These are phyloP conservation scores for Auricularia heimuer DNA, from an alignment of 768 basidiomycete species.

Conservation along the genomic window DNA sequence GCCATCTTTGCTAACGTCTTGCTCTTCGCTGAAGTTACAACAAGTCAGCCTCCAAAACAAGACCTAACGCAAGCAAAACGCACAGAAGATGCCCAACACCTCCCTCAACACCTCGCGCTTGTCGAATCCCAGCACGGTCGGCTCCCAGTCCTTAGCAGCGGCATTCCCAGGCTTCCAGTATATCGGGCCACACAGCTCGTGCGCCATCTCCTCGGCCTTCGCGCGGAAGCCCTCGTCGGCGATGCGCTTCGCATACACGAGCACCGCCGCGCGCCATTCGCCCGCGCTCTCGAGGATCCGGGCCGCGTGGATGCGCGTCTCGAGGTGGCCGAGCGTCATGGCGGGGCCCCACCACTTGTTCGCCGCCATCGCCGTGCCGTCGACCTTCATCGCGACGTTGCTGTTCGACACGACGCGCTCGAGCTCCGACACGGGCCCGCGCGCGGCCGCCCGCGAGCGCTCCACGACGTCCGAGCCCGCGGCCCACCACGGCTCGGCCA, in stretches of 20 bases:
- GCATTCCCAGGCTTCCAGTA: conserved; percentile 59
- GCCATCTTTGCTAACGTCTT: conserved; percentile 68
- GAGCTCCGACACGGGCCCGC: conserved; percentile 14
- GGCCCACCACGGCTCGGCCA: conserved; percentile 79
- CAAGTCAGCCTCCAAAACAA: conserved; percentile 3
- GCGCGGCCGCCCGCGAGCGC: conserved; percentile 26
- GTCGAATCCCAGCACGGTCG: conserved; percentile 55
- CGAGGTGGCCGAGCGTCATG: conserved; percentile 79
- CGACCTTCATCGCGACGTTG: neutral
- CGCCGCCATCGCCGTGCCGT: conserved; percentile 40
- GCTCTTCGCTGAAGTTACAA: conserved; percentile 44
- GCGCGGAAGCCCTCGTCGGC: conserved; percentile 82
- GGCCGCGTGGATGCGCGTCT: conserved; percentile 69
- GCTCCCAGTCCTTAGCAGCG: conserved; percentile 56
- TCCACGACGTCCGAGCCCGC: conserved; percentile 66
- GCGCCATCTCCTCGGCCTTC: conserved; percentile 86
- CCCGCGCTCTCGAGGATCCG: conserved; percentile 65
- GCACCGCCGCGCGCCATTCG: conserved; percentile 73
- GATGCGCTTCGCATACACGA: conserved; percentile 72
- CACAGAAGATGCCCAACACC: conserved; percentile 70
- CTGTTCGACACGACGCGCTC: conserved; percentile 8
- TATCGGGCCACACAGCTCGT: conserved; percentile 81
- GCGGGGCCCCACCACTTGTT: conserved; percentile 68
- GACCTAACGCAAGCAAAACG: conserved; percentile 16
- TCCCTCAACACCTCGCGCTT: conserved; percentile 82